These are phyloP conservation scores for Fomitopsis palustris DNA, from an alignment of 1,284 basidiomycete genomes.

Conservation along the genomic window DNA sequence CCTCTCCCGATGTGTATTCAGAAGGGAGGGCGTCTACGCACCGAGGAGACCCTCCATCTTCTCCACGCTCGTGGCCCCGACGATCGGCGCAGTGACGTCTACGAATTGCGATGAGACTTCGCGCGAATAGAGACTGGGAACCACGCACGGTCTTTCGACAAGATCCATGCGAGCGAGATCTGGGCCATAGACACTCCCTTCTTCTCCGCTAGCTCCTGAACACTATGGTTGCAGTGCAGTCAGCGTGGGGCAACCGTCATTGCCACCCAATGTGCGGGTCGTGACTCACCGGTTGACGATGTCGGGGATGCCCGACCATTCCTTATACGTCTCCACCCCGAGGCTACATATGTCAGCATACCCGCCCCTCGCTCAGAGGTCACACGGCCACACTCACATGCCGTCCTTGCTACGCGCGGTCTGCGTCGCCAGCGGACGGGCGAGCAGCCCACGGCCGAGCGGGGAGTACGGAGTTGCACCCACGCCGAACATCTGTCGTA, in stretches of 20 bases:
- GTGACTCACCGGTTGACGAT: slow-evolving; percentile 15
- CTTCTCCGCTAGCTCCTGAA: slow-evolving; percentile 43
- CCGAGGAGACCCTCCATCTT: slow-evolving; percentile 48
- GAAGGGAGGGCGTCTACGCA: slow-evolving; percentile 21
- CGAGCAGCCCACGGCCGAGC: slow-evolving; percentile 35
- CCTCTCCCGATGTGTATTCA: too few relatives aligned
- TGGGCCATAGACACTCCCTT: slow-evolving; percentile 26
- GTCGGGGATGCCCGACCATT: slow-evolving; percentile 9
- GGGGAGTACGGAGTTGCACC: slow-evolving; percentile 43
- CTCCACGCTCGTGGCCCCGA: slow-evolving; percentile 47
- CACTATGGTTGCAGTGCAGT: slow-evolving; percentile 1
- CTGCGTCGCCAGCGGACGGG: slow-evolving; percentile 27
- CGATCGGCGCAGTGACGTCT: slow-evolving; percentile 49
- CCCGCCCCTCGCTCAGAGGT: background rate
- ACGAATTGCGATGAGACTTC: background rate
- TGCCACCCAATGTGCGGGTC: too few relatives aligned
- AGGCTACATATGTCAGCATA: too few relatives aligned
- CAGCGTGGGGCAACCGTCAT: background rate
- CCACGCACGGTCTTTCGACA: slow-evolving; percentile 21
- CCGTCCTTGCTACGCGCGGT: slow-evolving; percentile 25
- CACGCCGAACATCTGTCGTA: slow-evolving; percentile 30
- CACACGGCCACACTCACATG: slow-evolving; percentile 12
- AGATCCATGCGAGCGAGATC: slow-evolving; percentile 44
- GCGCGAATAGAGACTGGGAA: background rate
- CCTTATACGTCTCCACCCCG: slow-evolving; percentile 21